Conservation (phyloP, 2,329 filamentous ascomycete species). For the Stylonectria norvegica region DNA sequence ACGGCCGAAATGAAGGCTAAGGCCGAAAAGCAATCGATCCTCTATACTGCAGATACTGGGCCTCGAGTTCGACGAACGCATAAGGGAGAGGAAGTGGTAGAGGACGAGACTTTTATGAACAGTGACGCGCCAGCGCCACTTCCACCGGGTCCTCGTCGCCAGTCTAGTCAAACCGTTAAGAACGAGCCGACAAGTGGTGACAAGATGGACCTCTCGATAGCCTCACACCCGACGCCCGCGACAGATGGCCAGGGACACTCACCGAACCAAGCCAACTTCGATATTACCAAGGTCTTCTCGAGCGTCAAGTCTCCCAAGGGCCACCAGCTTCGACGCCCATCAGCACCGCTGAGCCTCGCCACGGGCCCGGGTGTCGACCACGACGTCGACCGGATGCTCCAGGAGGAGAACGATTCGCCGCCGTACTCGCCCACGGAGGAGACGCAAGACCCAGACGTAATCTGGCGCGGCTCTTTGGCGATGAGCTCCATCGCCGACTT, state of each 20-base stretch:
- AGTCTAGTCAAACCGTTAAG: constrained; percentile 30
- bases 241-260: constrained; percentile 46
- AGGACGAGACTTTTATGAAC: constrained; percentile 60
- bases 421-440: constrained; percentile 81
- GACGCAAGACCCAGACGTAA: constrained; percentile 60
- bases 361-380: constrained; percentile 69
- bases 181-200: constrained; percentile 31
- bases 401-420: constrained; percentile 75
- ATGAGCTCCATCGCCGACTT: constrained; percentile 80
- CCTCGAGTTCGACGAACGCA: constrained; percentile 85
- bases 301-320: constrained; percentile 72
- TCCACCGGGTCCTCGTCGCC: constrained; percentile 15
- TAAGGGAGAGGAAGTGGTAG: constrained; percentile 90
- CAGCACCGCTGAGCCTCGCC: constrained; percentile 42
- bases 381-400: constrained; percentile 84
- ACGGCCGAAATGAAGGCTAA: constrained; percentile 73
- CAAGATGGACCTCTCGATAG: constrained; percentile 21
- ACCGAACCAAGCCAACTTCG: constrained; percentile 61
- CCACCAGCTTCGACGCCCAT: constrained; percentile 46
- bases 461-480: constrained; percentile 73
- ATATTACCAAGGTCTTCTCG: constrained; percentile 82
- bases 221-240: constrained; percentile 34
- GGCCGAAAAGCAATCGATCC: constrained; percentile 78
- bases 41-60: constrained; percentile 66
- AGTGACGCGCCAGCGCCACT: constrained; percentile 34